Evolutionary conservation across 2,329 filamentous ascomycete genomes (phyloP).

Genomic region (Stagonosporopsis rhizophila): DNA sequence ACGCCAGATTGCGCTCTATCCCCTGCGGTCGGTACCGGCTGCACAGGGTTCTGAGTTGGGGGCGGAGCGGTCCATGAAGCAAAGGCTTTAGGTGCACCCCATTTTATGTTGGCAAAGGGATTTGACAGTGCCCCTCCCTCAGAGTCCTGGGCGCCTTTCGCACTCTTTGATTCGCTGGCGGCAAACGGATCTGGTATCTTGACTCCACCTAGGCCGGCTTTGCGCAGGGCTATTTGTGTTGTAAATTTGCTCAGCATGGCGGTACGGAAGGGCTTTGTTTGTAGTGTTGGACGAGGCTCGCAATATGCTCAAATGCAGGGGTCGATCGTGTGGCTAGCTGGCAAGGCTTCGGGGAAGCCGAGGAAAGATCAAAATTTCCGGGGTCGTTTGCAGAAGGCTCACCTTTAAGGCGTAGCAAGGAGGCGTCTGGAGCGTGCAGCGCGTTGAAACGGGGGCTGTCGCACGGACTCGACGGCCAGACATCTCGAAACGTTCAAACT

Average conservation of each 20-base stretch:
- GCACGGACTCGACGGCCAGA: constrained; percentile 17
- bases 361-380: background rate
- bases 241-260: constrained; percentile 64
- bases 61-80: constrained; percentile 45
- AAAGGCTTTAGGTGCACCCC: constrained; percentile 42
- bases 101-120: constrained; percentile 48
- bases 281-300: background rate
- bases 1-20: constrained; percentile 36
- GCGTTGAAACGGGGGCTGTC: constrained; percentile 20
- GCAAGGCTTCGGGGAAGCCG: background rate
- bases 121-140: constrained; percentile 35
- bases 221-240: constrained; percentile 66
- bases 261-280: constrained; percentile 3
- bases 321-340: constrained; percentile 1
- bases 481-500: constrained; percentile 8
- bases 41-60: constrained; percentile 34
- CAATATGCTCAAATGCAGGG: constrained; percentile 1
- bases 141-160: constrained; percentile 33
- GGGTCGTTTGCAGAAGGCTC: background rate
- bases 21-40: constrained; percentile 37
- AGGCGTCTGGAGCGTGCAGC: constrained; percentile 14
- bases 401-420: constrained; percentile 14
- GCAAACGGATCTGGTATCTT: constrained; percentile 49
- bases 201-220: constrained; percentile 62
- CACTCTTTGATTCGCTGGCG: constrained; percentile 33